These are phyloP conservation scores for Phaeoacremonium minimum DNA, from an alignment of 2,329 filamentous ascomycete genomes.

Conservation along the genomic window DNA sequence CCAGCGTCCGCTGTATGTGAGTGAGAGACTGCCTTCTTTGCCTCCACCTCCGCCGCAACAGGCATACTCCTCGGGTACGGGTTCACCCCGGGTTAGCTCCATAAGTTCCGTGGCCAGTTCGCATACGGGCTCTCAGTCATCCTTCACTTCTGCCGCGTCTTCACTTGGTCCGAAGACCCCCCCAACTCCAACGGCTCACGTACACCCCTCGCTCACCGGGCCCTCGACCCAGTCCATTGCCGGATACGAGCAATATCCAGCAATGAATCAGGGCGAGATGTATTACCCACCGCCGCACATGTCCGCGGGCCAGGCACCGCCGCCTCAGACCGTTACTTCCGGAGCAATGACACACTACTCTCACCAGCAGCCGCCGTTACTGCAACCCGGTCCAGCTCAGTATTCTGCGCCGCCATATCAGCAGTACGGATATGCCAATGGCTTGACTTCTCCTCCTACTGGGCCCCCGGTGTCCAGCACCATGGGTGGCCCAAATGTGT, in stretches of 20 bases:
- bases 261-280: conserved; percentile 89
- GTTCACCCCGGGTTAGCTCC: conserved; percentile 73
- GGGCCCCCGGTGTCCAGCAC: conserved; percentile 65
- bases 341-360: conserved; percentile 70
- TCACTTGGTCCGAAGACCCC: conserved; percentile 66
- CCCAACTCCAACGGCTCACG: conserved; percentile 65
- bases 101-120: conserved; percentile 57
- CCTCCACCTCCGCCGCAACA: conserved; percentile 66
- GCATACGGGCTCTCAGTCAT: conserved; percentile 48
- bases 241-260: conserved; percentile 39
- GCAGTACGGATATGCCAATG: conserved; percentile 72
- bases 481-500: conserved; percentile 62
- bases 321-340: conserved; percentile 73
- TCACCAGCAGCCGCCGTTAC: conserved; percentile 71
- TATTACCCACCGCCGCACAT: conserved; percentile 77
- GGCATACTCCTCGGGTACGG: conserved; percentile 66
- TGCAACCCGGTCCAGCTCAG: conserved; percentile 67
- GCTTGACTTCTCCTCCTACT: conserved; percentile 74
- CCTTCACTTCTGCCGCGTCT: conserved; percentile 49
- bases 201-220: conserved; percentile 37
- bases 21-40: conserved; percentile 69
- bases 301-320: conserved; percentile 69
- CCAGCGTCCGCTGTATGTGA: conserved; percentile 63
- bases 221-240: conserved; percentile 30
- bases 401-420: conserved; percentile 61